Evolutionary conservation across 2,329 filamentous ascomycete species (phyloP).

Genomic region (Ophiosphaerella narmari): DNA sequence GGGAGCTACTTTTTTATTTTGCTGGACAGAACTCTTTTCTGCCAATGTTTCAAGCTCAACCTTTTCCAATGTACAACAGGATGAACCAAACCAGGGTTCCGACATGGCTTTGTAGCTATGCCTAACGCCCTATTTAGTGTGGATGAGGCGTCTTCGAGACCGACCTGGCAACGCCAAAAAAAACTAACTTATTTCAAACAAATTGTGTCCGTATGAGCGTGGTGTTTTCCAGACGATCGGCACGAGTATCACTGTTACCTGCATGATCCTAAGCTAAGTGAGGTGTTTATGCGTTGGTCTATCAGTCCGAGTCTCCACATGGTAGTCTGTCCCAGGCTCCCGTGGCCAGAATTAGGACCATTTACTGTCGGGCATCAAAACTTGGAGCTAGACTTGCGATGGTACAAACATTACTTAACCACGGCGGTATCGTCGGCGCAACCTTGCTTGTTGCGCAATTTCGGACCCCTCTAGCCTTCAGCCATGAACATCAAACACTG

Average conservation of each 20-base stretch:
- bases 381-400: neutral
- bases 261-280: neutral
- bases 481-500: neutral
- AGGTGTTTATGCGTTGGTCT: neutral
- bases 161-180: too few species aligned
- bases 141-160: too few species aligned
- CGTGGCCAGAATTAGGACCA: neutral
- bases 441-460: slow-evolving; percentile 2
- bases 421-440: neutral
- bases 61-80: neutral
- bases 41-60: neutral
- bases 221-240: neutral
- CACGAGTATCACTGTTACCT: neutral
- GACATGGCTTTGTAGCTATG: too few species aligned
- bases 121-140: too few species aligned
- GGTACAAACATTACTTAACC: neutral
- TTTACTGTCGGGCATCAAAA: neutral
- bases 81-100: neutral
- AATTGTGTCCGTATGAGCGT: neutral
- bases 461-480: slow-evolving; percentile 5
- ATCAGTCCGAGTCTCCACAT: neutral
- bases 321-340: neutral
- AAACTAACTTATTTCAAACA: too few species aligned
- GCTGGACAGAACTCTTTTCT: neutral
- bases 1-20: neutral